phyloP scores from a whole-genome alignment of 148 eudicot genomes.

The Heliosperma pusillum region DNA sequence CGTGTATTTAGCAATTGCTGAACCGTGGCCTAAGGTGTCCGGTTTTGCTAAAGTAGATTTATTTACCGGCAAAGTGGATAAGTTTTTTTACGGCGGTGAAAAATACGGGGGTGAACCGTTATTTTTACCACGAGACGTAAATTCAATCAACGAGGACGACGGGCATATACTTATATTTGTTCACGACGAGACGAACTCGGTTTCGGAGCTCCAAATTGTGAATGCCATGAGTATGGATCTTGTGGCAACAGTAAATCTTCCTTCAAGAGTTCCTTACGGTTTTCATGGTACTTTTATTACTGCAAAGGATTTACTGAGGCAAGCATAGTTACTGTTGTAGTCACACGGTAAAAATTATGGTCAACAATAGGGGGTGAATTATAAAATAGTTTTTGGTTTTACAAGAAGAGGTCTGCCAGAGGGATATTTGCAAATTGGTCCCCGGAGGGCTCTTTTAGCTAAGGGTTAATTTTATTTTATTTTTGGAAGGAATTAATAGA shows the following conservation, averaged over 20 bases:
- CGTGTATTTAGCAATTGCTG: slow-evolving; percentile 80
- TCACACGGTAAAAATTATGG: no score
- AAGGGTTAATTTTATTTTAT: not conserved
- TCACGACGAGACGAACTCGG: slow-evolving; percentile 60
- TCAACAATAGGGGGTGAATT: no score
- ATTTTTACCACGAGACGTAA: slow-evolving; percentile 42
- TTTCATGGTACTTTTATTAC: slow-evolving; percentile 80
- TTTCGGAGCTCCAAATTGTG: slow-evolving; percentile 69
- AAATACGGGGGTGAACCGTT: slow-evolving; percentile 80
- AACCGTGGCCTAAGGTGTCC: slow-evolving; percentile 92
- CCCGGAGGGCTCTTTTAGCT: slow-evolving; percentile 48
- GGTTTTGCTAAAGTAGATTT: slow-evolving; percentile 85
- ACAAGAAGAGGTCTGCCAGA: slow-evolving; percentile 44
- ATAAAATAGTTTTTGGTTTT: not conserved
- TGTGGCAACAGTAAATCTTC: slow-evolving; percentile 61
- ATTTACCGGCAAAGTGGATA: slow-evolving; percentile 45
- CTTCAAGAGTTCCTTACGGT: slow-evolving; percentile 80
- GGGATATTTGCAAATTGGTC: slow-evolving; percentile 59
- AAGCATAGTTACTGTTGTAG: slow-evolving; percentile 26
- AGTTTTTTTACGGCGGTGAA: slow-evolving; percentile 50
- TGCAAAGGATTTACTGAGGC: slow-evolving; percentile 48
- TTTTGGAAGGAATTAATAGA: no score
- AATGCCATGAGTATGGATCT: slow-evolving; percentile 49
- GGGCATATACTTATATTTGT: slow-evolving; percentile 65
- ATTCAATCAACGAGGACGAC: slow-evolving; percentile 46